Evolutionary conservation across 2,329 filamentous ascomycete genomes (phyloP).

Genomic region (Colletotrichum magnum): DNA sequence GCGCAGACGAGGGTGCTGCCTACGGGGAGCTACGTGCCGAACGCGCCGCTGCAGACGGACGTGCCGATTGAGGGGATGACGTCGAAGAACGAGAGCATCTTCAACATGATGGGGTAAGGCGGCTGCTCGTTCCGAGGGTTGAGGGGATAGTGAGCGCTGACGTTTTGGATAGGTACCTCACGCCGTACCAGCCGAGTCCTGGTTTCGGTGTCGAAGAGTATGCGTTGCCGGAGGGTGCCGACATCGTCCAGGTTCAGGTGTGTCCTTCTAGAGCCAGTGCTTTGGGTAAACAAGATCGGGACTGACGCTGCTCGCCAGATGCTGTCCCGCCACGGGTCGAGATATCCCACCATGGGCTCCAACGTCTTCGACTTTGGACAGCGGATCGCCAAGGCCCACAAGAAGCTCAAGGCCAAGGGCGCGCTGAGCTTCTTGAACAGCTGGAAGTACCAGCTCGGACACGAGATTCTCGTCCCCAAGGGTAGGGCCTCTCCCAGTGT

Average conservation of each 20-base stretch:
- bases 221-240: slow-evolving; percentile 74
- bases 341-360: slow-evolving; percentile 77
- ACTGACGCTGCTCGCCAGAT: slow-evolving; percentile 61
- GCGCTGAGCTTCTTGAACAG: slow-evolving; percentile 75
- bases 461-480: slow-evolving; percentile 79
- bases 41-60: slow-evolving; percentile 79
- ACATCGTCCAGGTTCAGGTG: slow-evolving; percentile 76
- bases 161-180: slow-evolving; percentile 61
- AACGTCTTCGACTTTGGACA: slow-evolving; percentile 69
- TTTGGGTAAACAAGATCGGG: neutral
- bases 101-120: slow-evolving; percentile 74
- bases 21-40: slow-evolving; percentile 75
- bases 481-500: slow-evolving; percentile 48
- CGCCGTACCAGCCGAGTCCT: slow-evolving; percentile 78
- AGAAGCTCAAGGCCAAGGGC: slow-evolving; percentile 69
- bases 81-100: slow-evolving; percentile 74
- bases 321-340: slow-evolving; percentile 80
- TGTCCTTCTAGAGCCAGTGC: slow-evolving; percentile 22
- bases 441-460: slow-evolving; percentile 79
- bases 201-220: slow-evolving; percentile 84
- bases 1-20: slow-evolving; percentile 80
- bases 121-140: neutral
- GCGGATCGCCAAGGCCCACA: slow-evolving; percentile 68
- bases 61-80: slow-evolving; percentile 75
- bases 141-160: neutral